A percentile compares a stretch with the other conserved stretches of the same genome.
Evolutionary conservation across 768 basidiomycete species (phyloP).

Genomic region (Amanita thiersii): DNA sequence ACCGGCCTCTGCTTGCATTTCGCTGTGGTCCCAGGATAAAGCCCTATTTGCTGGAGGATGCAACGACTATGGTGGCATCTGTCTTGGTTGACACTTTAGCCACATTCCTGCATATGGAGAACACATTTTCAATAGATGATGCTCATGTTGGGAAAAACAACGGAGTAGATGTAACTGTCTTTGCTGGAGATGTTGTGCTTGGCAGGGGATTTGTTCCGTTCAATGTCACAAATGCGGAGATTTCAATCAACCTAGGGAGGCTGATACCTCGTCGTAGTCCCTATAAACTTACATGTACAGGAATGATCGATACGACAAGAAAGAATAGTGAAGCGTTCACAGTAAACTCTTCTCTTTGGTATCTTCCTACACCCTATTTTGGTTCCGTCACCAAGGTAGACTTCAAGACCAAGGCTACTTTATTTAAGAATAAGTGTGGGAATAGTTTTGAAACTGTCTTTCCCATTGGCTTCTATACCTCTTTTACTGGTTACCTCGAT

Average conservation of each 20-base stretch:
- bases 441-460: constrained; percentile 30
- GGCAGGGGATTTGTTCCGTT: neutral
- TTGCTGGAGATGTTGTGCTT: neutral
- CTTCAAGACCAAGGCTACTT: constrained; percentile 33
- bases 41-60: constrained; percentile 38
- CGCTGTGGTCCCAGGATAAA: constrained; percentile 38
- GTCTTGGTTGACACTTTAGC: neutral
- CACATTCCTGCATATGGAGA: neutral
- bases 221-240: neutral
- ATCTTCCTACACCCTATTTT: constrained; percentile 27
- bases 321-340: neutral
- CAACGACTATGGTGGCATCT: neutral
- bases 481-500: constrained; percentile 31
- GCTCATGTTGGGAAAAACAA: neutral
- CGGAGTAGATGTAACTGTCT: neutral
- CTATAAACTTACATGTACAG: neutral
- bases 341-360: constrained; percentile 20
- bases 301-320: neutral
- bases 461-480: constrained; percentile 49
- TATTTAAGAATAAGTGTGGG: constrained; percentile 17
- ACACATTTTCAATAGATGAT: neutral
- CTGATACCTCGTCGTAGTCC: neutral
- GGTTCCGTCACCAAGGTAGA: constrained; percentile 42
- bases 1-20: constrained; percentile 31
- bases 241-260: neutral